Evolutionary conservation across 73 alveolate species (phyloP).

Genomic region (Stentor roeselii): DNA sequence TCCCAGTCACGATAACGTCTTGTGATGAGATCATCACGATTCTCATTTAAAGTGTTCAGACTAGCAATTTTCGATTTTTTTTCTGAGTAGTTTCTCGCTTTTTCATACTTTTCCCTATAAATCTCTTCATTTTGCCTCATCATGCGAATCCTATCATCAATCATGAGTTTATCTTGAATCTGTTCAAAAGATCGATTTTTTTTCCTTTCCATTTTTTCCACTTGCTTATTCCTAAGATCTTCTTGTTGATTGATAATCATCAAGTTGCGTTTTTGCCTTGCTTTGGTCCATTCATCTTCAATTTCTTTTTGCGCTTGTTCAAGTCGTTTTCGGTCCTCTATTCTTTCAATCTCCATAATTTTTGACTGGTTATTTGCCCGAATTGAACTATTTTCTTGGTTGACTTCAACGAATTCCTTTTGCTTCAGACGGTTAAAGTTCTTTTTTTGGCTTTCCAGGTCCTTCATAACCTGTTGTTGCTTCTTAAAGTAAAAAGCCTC

Average conservation of each 20-base stretch:
- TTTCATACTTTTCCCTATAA: neutral
- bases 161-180: constrained; percentile 19
- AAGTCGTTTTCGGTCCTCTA: neutral
- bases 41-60: neutral
- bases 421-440: neutral
- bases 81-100: neutral
- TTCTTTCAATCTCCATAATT: neutral
- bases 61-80: neutral
- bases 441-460: neutral
- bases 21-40: neutral
- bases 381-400: neutral
- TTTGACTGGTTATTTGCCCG: neutral
- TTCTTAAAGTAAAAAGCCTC: neutral
- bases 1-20: neutral
- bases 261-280: neutral
- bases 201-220: neutral
- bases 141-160: constrained; percentile 1
- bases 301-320: constrained; percentile 10
- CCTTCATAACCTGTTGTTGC: neutral
- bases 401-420: neutral
- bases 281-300: constrained; percentile 25
- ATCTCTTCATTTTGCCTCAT: neutral
- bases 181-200: constrained; percentile 6
- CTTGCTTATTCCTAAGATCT: neutral
- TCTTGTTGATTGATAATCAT: neutral